Evolutionary conservation across 2,329 filamentous ascomycete genomes (phyloP), one percentile per base, ranked within the genome.

Genomic region (Blastomyces percursus): DNA sequence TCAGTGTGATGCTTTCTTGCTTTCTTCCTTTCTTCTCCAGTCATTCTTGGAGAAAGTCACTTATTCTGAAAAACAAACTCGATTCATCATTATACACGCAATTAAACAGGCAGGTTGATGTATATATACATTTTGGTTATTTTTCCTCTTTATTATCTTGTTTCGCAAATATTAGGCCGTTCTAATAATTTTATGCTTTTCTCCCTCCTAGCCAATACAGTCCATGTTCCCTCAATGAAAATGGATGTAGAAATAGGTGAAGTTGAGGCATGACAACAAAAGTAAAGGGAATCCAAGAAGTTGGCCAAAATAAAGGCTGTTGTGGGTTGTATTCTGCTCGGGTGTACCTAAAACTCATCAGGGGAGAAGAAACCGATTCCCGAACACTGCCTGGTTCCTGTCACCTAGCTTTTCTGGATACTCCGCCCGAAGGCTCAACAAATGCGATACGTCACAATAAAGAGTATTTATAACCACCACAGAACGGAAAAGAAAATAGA

Each of bases 381-480:
- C 27, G 19, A 59, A 48, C 24, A 48, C 9, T 35, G 8, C 24
- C 40, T 16, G 19, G 42, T 42, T 32, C 40, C 56, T 7, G 16
- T 32, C 56, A 27, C 40, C 40, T 32, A 48, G 40, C 24, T 59
- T 30, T 21, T 58, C 44, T 46, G 30, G 24, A 59, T 42, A 24
- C 56, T 21, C 21, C 42, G 40, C 56, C 42, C 24, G n/a, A 48
- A 30, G 56, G 27, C 32, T 40, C 7, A 58, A 42, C 7, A 24
- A 40, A 52, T 60, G 30, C 52, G 59, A 52, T 52, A 24, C n/a
- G 59, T 30, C 32, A 42, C 46, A 60, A 52, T 8, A 52, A 35
- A 48, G 24, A 32, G 19, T 60, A 60, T 51, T 42, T 60, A 60
- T 51, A 42, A 51, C 35, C 19, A 19, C 44, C 46, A 19, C 52